These are phyloP conservation scores for Penicillium sp. DNA, from an alignment of 2,329 filamentous ascomycete species.

Conservation along the genomic window DNA sequence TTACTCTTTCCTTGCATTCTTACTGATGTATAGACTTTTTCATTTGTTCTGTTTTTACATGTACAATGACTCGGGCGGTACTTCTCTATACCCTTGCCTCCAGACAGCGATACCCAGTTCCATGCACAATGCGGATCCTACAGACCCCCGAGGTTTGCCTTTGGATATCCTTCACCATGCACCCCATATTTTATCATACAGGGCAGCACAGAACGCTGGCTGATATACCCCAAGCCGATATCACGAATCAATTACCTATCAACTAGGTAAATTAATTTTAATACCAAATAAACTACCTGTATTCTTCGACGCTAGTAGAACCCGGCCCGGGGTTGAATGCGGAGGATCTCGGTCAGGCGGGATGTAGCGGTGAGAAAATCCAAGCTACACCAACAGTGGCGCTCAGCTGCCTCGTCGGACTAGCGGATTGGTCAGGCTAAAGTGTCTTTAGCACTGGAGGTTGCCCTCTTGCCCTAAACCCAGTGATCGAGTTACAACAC, in stretches of 20 bases:
- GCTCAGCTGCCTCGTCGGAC: not conserved
- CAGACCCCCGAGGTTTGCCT: not conserved
- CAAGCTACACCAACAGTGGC: not conserved
- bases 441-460: not conserved
- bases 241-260: not conserved
- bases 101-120: not conserved
- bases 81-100: not conserved
- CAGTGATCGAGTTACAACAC: not conserved
- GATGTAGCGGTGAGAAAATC: constrained; percentile 2
- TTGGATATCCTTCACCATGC: not conserved
- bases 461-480: not conserved
- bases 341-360: not conserved
- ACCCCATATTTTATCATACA: not conserved
- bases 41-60: not conserved
- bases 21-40: constrained; percentile 15
- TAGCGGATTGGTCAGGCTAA: not conserved
- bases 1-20: not conserved
- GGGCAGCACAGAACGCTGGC: not conserved
- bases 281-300: not conserved
- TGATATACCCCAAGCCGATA: not conserved
- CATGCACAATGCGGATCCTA: not conserved
- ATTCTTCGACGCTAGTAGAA: not conserved
- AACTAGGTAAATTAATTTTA: not conserved
- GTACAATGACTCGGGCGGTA: constrained; percentile 4
- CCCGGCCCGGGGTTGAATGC: no score